Evolutionary conservation across 495 filamentous ascomycete genomes (phyloP).

Genomic region (Chaetomium tenue): DNA sequence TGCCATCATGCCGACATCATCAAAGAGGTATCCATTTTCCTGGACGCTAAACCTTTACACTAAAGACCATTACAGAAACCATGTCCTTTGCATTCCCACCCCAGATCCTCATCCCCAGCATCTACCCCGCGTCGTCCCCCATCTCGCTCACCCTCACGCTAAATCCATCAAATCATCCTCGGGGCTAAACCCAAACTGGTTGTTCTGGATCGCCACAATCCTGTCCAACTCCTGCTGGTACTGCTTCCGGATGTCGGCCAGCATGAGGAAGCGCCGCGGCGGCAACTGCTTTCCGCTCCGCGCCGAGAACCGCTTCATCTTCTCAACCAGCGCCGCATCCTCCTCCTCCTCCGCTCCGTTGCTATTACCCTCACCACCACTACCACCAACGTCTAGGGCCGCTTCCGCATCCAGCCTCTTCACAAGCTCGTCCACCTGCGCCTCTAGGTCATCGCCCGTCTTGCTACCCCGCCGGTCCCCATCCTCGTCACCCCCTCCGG

Average conservation of each 20-base stretch:
- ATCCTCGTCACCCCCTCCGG: constrained; percentile 38
- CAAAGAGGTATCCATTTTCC: constrained; percentile 17
- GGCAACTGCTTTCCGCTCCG: constrained; percentile 20
- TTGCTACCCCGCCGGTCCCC: background rate
- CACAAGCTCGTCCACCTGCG: constrained; percentile 29
- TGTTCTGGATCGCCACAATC: constrained; percentile 58
- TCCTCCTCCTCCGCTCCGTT: constrained; percentile 27
- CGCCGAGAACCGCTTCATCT: constrained; percentile 26
- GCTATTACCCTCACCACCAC: background rate
- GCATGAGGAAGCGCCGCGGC: constrained; percentile 66
- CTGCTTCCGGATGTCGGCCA: constrained; percentile 77
- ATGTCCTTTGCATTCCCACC: background rate
- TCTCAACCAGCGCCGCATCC: constrained; percentile 27
- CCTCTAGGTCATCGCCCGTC: constrained; percentile 29
- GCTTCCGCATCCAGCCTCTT: constrained; percentile 24
- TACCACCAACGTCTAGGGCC: background rate
- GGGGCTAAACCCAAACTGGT: constrained; percentile 53
- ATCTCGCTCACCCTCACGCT: constrained; percentile 15
- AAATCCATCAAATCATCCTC: constrained; percentile 54
- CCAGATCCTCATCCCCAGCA: background rate
- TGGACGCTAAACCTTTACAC: constrained; percentile 7
- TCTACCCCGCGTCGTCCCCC: background rate
- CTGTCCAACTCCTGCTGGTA: constrained; percentile 87
- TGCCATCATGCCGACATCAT: background rate
- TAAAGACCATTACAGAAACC: constrained; percentile 9